Percentiles rank a stretch among this genome's conserved stretches.
These are phyloP conservation scores for Tetracladium setigerum DNA, from an alignment of 495 filamentous ascomycete genomes.

Conservation along the genomic window DNA sequence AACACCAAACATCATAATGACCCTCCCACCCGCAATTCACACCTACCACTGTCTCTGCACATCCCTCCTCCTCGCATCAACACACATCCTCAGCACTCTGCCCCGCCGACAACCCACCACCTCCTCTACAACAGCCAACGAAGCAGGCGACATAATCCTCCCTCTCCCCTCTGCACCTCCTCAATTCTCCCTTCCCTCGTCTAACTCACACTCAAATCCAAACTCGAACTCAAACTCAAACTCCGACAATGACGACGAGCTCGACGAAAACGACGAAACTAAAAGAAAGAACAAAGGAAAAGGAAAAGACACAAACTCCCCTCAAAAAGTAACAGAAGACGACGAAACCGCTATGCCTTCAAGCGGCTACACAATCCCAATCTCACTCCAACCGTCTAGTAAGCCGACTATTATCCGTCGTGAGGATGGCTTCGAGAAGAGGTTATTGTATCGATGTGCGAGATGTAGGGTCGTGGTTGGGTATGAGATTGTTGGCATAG, in stretches of 20 bases:
- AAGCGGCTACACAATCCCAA: slow-evolving; percentile 24
- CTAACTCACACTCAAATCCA: slow-evolving; percentile 9
- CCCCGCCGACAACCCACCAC: slow-evolving; percentile 39
- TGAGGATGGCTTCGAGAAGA: slow-evolving; percentile 69
- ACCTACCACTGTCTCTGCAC: slow-evolving; percentile 73
- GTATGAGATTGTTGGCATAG: slow-evolving; percentile 42
- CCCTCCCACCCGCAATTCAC: slow-evolving; percentile 15
- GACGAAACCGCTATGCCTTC: slow-evolving; percentile 1
- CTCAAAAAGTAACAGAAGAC: slow-evolving; percentile 1
- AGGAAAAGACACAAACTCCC: slow-evolving; percentile 5
- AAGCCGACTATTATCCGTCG: slow-evolving; percentile 48
- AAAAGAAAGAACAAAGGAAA: not conserved
- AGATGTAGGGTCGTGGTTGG: slow-evolving; percentile 58
- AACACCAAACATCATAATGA: not conserved
- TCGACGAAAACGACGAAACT: slow-evolving; percentile 1
- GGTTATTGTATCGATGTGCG: slow-evolving; percentile 50
- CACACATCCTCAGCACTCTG: slow-evolving; percentile 44
- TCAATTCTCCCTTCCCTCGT: not conserved
- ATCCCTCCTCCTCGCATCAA: slow-evolving; percentile 61
- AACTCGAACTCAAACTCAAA: slow-evolving; percentile 8
- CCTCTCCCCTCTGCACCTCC: slow-evolving; percentile 26
- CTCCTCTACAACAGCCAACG: slow-evolving; percentile 25
- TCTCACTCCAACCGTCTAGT: slow-evolving; percentile 32
- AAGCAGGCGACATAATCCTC: slow-evolving; percentile 29
- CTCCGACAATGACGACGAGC: slow-evolving; percentile 10